Base-by-base conservation (phyloP, 768 basidiomycete genomes). In the Boletellus sp. region DNA sequence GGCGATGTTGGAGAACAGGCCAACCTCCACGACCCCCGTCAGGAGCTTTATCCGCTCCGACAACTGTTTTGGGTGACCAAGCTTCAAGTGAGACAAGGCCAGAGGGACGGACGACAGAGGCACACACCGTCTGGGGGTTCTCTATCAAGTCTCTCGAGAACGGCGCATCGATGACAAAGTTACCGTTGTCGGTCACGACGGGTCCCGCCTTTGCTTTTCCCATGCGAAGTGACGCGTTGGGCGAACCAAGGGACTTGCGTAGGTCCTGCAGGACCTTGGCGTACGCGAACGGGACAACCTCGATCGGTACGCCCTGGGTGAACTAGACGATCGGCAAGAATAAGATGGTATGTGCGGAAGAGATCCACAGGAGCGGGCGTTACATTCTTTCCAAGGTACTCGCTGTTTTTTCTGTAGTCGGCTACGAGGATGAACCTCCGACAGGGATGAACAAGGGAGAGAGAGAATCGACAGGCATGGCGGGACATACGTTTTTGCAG, bases 21-120 rank as follows among this genome's bases (percentile, higher is more conserved):
- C 96, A 31, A 97, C 96, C 68, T 99, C 96, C n/a, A 98, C 91
- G 20, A 97, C 92, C 40, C 96, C 96, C 3, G 95, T 98, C 52
- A 98, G 77, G 79, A 95, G 81, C 75, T 97, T 98, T 63, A 98
- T 87, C 52, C 78, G 75, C 15, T 74, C 68, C 72, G 95, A 72
- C 16, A 97, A 75, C 90, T 94, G 63, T 12, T 24, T 42, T 32
- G 13, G 11, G 17, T 1, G 20, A 22, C 31, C 6, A 1, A 6
- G 4, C 13, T 10, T 12, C 24, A 19, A 1, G 32, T 54, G 24
- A 54, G 41, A 33, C 26, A 9, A 23, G 0, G 11, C 46, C 26
- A 54, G 28, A 22, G 16, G 15, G 12, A 31, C 10, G 26, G 8
- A n/a, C 16, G 16, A 15, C 19, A 16, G 28, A 11, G 11, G n/a